Conservation (phyloP, 2,329 filamentous ascomycete species). For the Penicillium hesseltinei region DNA sequence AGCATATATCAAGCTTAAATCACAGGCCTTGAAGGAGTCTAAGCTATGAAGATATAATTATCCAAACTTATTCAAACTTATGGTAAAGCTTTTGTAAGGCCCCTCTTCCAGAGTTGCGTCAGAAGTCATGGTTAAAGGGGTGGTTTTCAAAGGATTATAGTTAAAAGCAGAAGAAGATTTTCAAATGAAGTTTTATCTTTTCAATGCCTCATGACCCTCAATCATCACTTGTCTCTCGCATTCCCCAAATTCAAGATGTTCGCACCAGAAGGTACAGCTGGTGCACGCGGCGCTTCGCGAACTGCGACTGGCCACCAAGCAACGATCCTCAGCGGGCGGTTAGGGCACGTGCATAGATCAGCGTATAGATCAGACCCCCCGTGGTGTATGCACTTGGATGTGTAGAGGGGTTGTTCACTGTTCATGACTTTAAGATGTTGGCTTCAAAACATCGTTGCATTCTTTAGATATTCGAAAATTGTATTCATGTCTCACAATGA, state of each 20-base stretch:
- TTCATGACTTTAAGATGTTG: background rate
- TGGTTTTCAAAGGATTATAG: background rate
- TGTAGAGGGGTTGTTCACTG: background rate
- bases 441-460: background rate
- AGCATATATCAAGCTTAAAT: background rate
- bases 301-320: conserved; percentile 18
- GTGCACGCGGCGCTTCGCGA: conserved; percentile 11
- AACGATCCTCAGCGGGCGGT: conserved; percentile 12
- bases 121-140: background rate
- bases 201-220: background rate
- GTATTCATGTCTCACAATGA: conserved; percentile 8
- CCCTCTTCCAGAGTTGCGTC: background rate
- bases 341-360: conserved; percentile 16
- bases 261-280: background rate
- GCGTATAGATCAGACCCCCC: background rate
- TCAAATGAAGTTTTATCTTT: background rate
- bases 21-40: background rate
- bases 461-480: background rate
- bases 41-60: background rate
- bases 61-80: background rate
- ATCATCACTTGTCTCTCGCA: background rate
- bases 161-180: background rate
- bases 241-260: background rate
- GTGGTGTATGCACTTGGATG: background rate
- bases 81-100: background rate